Evolutionary conservation across 345 rosid species (phyloP), one percentile per base, ranked within the genome.

Genomic region (Gossypium rotundifolium): DNA sequence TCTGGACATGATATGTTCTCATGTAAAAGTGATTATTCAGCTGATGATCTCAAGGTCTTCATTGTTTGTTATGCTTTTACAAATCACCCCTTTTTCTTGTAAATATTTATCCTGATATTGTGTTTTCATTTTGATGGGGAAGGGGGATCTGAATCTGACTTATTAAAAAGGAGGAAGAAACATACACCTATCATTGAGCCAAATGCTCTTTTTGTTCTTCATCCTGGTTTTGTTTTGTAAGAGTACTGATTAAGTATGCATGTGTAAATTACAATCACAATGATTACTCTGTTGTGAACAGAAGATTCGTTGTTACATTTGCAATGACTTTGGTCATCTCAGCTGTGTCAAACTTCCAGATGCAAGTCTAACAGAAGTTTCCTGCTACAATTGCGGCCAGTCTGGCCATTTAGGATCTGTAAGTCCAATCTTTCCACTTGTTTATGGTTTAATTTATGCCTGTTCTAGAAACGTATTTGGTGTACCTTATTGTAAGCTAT

Each of bases 271-370:
- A 67, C 42, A 7, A 8, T 27, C 12, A 17, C 22, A 1, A 11
- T 42, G 14, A 38, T 16, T 67, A 9, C 40, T 66, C 25, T 67
- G 25, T 22, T 46, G 14, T 48, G 11, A 57, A 58, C 83, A 83
- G 83, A 62, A 70, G 42, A 83, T 78, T 44, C 83, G 58, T 53
- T 83, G 84, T 60, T 80, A 78, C n/a, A 20, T 78, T 10, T 83
- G 86, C 86, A 76, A 70, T 71, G 75, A 58, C 18, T 78, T 78
- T 42, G 82, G 84, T 71, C 86, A 83, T 70, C 80, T 83, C 18
- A 78, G 82, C 46, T 80, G 86, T 71, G 60, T 42, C 48, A 46
- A 54, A 27, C 45, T 49, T 14, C 54, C 58, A 7, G 65, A 70
- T 65, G 27, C 16, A 1, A 54, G 27, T 66, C 73, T 45, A 18